Conservation (phyloP, 1,139 yeast genomes). For the Candida mesenterica region DNA sequence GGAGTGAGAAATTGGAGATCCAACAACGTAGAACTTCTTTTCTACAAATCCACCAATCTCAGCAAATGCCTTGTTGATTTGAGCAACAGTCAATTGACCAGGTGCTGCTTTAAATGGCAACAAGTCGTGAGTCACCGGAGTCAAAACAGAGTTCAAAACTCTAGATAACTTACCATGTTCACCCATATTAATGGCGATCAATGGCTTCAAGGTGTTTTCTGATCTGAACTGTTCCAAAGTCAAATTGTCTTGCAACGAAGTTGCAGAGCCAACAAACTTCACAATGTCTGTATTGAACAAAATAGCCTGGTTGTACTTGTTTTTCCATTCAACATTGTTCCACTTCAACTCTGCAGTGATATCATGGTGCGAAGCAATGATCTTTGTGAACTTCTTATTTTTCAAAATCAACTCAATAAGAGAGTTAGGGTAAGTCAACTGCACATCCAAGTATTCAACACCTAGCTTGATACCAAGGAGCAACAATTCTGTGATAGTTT, state of each 20-base stretch:
- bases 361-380: slow-evolving; percentile 84
- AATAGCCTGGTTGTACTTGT: slow-evolving; percentile 65
- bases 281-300: slow-evolving; percentile 69
- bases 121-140: slow-evolving; percentile 76
- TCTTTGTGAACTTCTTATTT: slow-evolving; percentile 56
- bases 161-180: slow-evolving; percentile 74
- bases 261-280: slow-evolving; percentile 82
- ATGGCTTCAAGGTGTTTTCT: slow-evolving; percentile 52
- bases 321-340: slow-evolving; percentile 72
- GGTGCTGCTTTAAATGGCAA: slow-evolving; percentile 73
- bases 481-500: slow-evolving; percentile 50
- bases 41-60: slow-evolving; percentile 59
- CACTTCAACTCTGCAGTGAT: slow-evolving; percentile 61
- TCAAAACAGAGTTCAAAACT: slow-evolving; percentile 67
- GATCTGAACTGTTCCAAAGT: slow-evolving; percentile 66
- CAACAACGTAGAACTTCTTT: slow-evolving; percentile 73
- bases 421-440: slow-evolving; percentile 42
- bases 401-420: slow-evolving; percentile 29
- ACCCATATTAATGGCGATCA: slow-evolving; percentile 85
- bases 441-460: slow-evolving; percentile 55
- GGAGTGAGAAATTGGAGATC: slow-evolving; percentile 81
- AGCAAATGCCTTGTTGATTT: slow-evolving; percentile 60
- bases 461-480: slow-evolving; percentile 67
- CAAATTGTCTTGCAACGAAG: slow-evolving; percentile 63
- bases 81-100: slow-evolving; percentile 64